Base-by-base conservation (phyloP, 1,284 basidiomycete genomes). In the Cystobasidiaceae sp. region DNA sequence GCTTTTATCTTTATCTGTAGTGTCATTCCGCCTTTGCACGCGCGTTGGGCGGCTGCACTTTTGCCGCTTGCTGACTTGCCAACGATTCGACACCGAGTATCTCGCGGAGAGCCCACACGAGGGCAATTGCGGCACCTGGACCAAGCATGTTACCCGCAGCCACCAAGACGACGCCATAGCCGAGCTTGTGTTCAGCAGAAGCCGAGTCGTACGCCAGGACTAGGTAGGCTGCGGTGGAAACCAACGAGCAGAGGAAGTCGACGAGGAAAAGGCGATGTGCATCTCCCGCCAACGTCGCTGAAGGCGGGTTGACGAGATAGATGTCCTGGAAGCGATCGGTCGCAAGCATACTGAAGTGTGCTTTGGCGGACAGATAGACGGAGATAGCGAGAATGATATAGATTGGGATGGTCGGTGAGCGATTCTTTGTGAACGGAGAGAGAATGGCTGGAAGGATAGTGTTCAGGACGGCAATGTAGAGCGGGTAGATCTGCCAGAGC, bases 401-500 rank as follows among this genome's bases (percentile, higher is more conserved):
- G 27, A 64, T 28, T 2, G 61, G 61, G 33, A 48, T 48, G 7
- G 43, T 28, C 17, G 51, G 39, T 19, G 51, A 55, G 11, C 51
- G 55, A 13, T 48, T 55, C 43, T 45, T 56, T 28, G 56, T 28
- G 32, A 64, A 37, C 1, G 61, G 61, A 17, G 27, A 21, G 23
- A 64, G 61, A n/a, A 64, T 11, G 15, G 43, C 28, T 4, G 61
- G 61, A 9, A 64, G 44, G 13, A 64, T 23, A 17, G 33, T 27
- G 32, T 46, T 45, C 17, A 56, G 27, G 1, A 19, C 30, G 25
- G 39, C 25, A 13, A 64, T 43, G 34, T 45, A 64, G 51, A 64
- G 25, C 9, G 61, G 61, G 43, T 54, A 64, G 30, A 64, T 41
- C 33, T 64, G 61, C 61, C 61, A 64, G 25, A 64, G 41, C 15